Evolutionary conservation across 164 flowering plant species (phyloP).

Genomic region (Sextonia rubra): DNA sequence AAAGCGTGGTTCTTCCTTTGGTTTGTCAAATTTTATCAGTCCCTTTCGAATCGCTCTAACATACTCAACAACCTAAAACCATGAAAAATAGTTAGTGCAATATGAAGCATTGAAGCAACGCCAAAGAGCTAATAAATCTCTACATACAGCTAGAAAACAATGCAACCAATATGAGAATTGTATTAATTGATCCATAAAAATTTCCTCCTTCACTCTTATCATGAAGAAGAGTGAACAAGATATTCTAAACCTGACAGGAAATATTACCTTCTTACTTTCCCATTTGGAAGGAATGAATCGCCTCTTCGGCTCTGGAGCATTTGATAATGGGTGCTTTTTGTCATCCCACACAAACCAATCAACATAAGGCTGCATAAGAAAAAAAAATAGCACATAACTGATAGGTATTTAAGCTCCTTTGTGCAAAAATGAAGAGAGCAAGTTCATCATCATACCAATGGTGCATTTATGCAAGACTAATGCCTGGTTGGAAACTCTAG

Average conservation of each 20-base stretch:
- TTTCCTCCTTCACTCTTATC: too few species aligned
- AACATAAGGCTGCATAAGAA: slow-evolving; percentile 62
- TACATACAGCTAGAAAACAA: background rate
- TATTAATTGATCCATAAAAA: too few species aligned
- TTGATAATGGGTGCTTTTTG: slow-evolving; percentile 75
- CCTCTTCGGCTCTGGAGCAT: slow-evolving; percentile 96
- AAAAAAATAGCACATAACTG: background rate
- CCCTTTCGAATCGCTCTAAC: slow-evolving; percentile 78
- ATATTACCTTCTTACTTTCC: slow-evolving; percentile 73
- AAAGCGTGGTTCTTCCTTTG: slow-evolving; percentile 55
- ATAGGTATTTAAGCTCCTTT: background rate
- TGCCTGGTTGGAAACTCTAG: too few species aligned
- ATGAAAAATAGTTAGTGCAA: slow-evolving; percentile 7
- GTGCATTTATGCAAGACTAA: too few species aligned
- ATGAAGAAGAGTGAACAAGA: too few species aligned
- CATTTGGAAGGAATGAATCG: slow-evolving; percentile 90
- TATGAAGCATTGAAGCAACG: slow-evolving; percentile 6
- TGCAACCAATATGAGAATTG: too few species aligned
- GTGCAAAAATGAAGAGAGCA: slow-evolving; percentile 1
- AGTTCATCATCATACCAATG: background rate
- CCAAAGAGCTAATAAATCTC: background rate
- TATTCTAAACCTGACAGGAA: background rate
- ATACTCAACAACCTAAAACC: slow-evolving; percentile 51
- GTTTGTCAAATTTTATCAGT: slow-evolving; percentile 65
- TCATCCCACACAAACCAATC: slow-evolving; percentile 85